These are phyloP conservation scores for Astrephomene gubernaculifera DNA, from an alignment of 139 green algal genomes.

Conservation along the genomic window DNA sequence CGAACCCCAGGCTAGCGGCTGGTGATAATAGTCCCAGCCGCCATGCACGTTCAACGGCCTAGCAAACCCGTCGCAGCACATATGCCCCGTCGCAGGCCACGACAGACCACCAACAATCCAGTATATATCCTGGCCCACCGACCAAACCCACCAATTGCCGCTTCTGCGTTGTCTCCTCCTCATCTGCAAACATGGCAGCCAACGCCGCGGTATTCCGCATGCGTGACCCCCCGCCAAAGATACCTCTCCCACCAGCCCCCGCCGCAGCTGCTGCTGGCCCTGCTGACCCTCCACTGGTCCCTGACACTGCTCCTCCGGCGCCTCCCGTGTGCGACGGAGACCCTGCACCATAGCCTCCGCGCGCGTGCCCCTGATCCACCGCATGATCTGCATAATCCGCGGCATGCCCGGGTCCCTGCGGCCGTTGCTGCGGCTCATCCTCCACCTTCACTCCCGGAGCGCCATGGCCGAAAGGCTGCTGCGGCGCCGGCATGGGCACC, in stretches of 20 bases:
- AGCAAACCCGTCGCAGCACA: no score
- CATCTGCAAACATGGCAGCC: slow-evolving; percentile 74
- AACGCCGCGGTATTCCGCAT: slow-evolving; percentile 21
- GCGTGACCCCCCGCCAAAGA: not conserved
- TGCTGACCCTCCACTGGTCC: not conserved
- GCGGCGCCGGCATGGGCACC: not conserved
- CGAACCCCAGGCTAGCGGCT: no score
- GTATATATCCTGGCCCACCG: no score
- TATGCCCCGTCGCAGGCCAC: no score
- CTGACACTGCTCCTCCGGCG: not conserved
- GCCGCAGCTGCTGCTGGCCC: not conserved
- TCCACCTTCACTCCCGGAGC: not conserved
- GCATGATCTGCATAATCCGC: no score
- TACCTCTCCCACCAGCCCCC: not conserved
- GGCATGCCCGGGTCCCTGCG: not conserved
- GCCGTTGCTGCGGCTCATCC: slow-evolving; percentile 4
- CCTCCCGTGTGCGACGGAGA: not conserved
- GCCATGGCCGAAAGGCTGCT: not conserved
- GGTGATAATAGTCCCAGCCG: no score
- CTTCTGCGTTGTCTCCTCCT: slow-evolving; percentile 76
- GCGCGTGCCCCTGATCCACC: not conserved
- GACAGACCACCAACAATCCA: no score
- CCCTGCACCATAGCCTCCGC: not conserved
- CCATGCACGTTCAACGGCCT: no score
- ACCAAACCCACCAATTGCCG: slow-evolving; percentile 66